Conservation (phyloP, 345 rosid genomes). For the Moringa oleifera region DNA sequence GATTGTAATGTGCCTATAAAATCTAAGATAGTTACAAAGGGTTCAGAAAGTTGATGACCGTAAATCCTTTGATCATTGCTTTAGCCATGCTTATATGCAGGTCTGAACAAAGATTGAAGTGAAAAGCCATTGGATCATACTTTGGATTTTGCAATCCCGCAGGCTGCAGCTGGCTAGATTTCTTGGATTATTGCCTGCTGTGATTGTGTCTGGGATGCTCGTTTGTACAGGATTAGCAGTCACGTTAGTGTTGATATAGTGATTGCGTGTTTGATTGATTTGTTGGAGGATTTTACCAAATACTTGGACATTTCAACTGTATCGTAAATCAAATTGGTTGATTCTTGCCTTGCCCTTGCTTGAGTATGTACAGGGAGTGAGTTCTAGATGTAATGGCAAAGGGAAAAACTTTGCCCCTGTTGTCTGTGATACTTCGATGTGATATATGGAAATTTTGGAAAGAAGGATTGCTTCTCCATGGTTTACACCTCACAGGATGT, state of each 20-base stretch:
- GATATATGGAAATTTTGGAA: background rate
- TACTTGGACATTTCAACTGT: background rate
- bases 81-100: constrained; percentile 17
- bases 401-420: background rate
- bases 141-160: background rate
- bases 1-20: constrained; percentile 35
- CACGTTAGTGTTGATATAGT: constrained; percentile 17
- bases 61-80: constrained; percentile 1
- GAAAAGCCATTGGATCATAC: constrained; percentile 2
- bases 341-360: background rate
- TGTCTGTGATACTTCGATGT: background rate
- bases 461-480: too few species aligned
- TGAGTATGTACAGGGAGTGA: background rate
- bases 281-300: constrained; percentile 14
- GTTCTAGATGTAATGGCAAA: background rate
- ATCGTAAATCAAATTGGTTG: background rate
- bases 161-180: background rate
- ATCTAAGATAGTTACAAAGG: constrained; percentile 28
- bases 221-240: constrained; percentile 18
- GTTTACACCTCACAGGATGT: too few species aligned
- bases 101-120: constrained; percentile 7
- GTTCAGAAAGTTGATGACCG: constrained; percentile 12
- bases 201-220: constrained; percentile 11
- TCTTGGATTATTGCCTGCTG: constrained; percentile 1
- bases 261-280: constrained; percentile 13